phyloP scores from a whole-genome alignment of 2,329 filamentous ascomycete species.

The Alternaria arborescens region DNA sequence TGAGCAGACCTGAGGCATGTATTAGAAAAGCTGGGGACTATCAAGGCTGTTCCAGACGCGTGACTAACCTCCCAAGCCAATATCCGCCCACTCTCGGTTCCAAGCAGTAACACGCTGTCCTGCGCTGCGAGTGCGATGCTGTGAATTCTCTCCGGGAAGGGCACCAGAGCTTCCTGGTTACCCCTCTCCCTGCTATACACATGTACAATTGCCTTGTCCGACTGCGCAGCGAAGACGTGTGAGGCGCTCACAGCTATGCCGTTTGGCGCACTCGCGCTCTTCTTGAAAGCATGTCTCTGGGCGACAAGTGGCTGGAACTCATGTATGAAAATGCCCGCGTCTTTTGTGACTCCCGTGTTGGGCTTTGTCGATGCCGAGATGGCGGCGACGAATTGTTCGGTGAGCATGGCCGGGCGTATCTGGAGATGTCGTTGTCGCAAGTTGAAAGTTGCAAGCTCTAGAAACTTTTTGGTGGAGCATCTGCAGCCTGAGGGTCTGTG shows the following conservation, averaged over 20 bases:
- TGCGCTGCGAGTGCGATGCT: conserved; percentile 77
- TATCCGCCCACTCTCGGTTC: conserved; percentile 84
- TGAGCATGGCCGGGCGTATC: conserved; percentile 54
- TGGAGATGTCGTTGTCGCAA: conserved; percentile 8
- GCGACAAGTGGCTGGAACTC: conserved; percentile 79
- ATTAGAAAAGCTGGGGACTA: conserved; percentile 18
- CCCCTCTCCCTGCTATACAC: conserved; percentile 86
- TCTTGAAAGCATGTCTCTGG: conserved; percentile 86
- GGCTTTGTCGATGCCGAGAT: conserved; percentile 55
- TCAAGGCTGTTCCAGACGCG: background rate
- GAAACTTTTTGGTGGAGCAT: conserved; percentile 24
- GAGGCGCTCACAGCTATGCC: conserved; percentile 80
- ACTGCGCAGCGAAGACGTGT: conserved; percentile 91
- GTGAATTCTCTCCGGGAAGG: conserved; percentile 86
- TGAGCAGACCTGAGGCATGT: conserved; percentile 67
- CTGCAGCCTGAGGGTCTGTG: conserved; percentile 3
- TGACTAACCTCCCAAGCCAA: conserved; percentile 87
- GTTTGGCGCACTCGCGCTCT: conserved; percentile 81
- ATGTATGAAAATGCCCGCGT: conserved; percentile 87
- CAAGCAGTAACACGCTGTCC: conserved; percentile 74
- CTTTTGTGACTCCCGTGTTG: conserved; percentile 66
- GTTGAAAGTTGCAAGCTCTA: conserved; percentile 16
- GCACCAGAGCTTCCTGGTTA: conserved; percentile 86
- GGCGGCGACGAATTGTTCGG: conserved; percentile 60
- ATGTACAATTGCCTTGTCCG: conserved; percentile 90